Percentiles rank a stretch among this genome's conserved stretches.
These are phyloP conservation scores for Fusarium kyushuense DNA, from an alignment of 2,329 filamentous ascomycete genomes.

Conservation along the genomic window DNA sequence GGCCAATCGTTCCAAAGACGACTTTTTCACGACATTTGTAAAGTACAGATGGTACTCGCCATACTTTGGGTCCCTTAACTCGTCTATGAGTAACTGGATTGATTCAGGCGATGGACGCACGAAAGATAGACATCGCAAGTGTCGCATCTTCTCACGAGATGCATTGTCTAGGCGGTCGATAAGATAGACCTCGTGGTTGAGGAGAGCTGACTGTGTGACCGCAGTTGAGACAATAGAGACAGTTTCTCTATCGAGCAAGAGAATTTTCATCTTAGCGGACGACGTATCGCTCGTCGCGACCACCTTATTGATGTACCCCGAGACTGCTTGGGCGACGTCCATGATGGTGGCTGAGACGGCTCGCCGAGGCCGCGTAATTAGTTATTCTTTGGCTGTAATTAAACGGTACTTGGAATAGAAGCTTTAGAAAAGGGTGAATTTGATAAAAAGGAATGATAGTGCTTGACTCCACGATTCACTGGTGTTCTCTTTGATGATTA, in stretches of 20 bases:
- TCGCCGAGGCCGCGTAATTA: slow-evolving; percentile 24
- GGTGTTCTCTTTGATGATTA: slow-evolving; percentile 13
- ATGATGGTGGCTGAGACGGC: slow-evolving; percentile 64
- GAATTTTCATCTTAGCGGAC: slow-evolving; percentile 96
- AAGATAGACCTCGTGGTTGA: slow-evolving; percentile 97
- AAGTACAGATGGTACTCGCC: slow-evolving; percentile 98
- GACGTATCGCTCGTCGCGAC: slow-evolving; percentile 77
- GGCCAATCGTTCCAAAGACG: slow-evolving; percentile 89
- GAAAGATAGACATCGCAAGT: slow-evolving; percentile 92
- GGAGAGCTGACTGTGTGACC: slow-evolving; percentile 91
- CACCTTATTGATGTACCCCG: slow-evolving; percentile 97
- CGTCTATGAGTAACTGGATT: slow-evolving; percentile 93
- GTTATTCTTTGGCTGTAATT: slow-evolving; percentile 4
- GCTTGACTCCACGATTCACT: slow-evolving; percentile 3
- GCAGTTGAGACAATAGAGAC: slow-evolving; percentile 94
- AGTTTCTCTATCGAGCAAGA: slow-evolving; percentile 93
- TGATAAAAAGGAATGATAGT: not conserved
- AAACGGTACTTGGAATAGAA: not conserved
- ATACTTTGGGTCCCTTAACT: slow-evolving; percentile 95
- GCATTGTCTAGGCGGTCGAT: slow-evolving; percentile 95
- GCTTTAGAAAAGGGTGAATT: not conserved
- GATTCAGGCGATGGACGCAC: slow-evolving; percentile 92
- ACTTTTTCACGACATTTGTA: slow-evolving; percentile 98
- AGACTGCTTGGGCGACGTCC: slow-evolving; percentile 93
- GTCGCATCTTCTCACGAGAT: slow-evolving; percentile 95